These are phyloP conservation scores for Castanospermum australe DNA, from an alignment of 306 rosid genomes.

Conservation along the genomic window DNA sequence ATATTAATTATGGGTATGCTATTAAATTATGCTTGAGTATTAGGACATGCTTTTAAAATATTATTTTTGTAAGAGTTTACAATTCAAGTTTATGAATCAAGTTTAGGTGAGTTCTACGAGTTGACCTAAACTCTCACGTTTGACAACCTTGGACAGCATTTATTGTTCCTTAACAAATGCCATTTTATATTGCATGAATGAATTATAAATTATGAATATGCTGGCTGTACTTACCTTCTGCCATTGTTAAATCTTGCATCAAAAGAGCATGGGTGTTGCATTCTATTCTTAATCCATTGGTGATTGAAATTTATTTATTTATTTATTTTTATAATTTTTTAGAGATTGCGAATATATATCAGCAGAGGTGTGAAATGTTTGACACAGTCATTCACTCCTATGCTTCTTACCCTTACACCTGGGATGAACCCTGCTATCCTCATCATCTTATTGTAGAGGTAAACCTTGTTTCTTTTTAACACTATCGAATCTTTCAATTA, in stretches of 20 bases:
- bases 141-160: too few species aligned
- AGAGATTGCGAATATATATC: conserved; percentile 93
- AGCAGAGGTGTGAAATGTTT: conserved; percentile 84
- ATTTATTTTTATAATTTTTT: conserved; percentile 32
- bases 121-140: too few species aligned
- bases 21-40: too few species aligned
- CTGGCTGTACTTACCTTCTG: background rate
- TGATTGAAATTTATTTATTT: conserved; percentile 17
- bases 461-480: background rate
- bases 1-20: too few species aligned
- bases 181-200: background rate
- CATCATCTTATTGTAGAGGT: conserved; percentile 93
- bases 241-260: background rate
- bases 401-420: conserved; percentile 74
- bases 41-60: too few species aligned
- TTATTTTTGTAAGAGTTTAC: too few species aligned
- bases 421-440: conserved; percentile 97
- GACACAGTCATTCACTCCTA: conserved; percentile 80
- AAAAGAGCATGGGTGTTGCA: background rate
- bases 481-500: conserved; percentile 15
- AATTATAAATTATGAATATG: conserved; percentile 3
- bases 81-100: too few species aligned
- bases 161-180: background rate
- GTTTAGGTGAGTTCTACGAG: too few species aligned
- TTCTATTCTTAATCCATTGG: background rate